These are phyloP conservation scores for Pleomassaria siparia DNA, from an alignment of 2,329 filamentous ascomycete genomes.

Conservation along the genomic window DNA sequence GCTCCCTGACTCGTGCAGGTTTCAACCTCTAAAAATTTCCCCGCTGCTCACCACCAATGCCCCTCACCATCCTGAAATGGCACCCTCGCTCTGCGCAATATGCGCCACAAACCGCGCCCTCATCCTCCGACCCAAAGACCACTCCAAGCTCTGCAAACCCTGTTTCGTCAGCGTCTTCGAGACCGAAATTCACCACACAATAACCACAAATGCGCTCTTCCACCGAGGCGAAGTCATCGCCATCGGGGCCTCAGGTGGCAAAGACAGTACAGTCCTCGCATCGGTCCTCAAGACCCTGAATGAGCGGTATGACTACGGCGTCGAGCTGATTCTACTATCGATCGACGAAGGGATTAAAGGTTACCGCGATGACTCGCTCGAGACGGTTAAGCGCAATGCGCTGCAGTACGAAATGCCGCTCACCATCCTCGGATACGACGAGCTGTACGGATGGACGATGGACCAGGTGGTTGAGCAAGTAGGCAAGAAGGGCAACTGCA, in stretches of 20 bases:
- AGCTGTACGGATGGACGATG: slow-evolving; percentile 99
- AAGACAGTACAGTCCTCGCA: slow-evolving; percentile 94
- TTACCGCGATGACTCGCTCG: slow-evolving; percentile 91
- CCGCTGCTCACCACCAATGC: neutral
- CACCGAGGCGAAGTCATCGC: slow-evolving; percentile 80
- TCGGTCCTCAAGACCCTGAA: slow-evolving; percentile 94
- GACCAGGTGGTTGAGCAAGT: slow-evolving; percentile 96
- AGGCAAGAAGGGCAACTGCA: slow-evolving; percentile 98
- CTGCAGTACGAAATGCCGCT: slow-evolving; percentile 87
- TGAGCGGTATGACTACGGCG: slow-evolving; percentile 80
- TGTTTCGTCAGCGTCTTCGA: slow-evolving; percentile 92
- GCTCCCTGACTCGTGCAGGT: slow-evolving; percentile 4
- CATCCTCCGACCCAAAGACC: slow-evolving; percentile 92
- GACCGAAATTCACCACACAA: slow-evolving; percentile 90
- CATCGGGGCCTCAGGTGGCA: slow-evolving; percentile 94
- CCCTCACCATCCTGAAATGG: slow-evolving; percentile 58
- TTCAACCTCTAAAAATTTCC: slow-evolving; percentile 5
- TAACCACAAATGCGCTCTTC: slow-evolving; percentile 80
- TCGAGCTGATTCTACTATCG: slow-evolving; percentile 83
- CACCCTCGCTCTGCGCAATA: slow-evolving; percentile 72
- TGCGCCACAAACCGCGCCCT: slow-evolving; percentile 79
- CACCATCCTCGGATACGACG: slow-evolving; percentile 88
- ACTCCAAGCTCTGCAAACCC: slow-evolving; percentile 84
- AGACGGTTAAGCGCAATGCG: slow-evolving; percentile 95
- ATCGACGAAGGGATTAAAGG: slow-evolving; percentile 98